These are phyloP conservation scores for Rhodotorula sp. DNA, from an alignment of 1,284 basidiomycete genomes.

Conservation along the genomic window DNA sequence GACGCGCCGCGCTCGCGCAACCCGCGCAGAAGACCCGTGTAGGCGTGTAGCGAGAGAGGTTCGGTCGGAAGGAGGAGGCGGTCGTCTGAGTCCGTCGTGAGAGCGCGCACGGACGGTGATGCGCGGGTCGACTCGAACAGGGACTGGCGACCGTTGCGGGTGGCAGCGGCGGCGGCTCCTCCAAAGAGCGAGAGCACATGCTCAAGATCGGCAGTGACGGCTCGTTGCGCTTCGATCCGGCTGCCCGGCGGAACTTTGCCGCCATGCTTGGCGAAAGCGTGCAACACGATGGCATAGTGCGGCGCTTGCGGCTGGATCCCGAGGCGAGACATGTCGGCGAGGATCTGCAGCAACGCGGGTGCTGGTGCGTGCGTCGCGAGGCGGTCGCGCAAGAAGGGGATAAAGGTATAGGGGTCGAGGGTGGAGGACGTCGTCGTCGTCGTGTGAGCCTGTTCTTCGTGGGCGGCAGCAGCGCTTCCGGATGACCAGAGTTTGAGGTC, in stretches of 20 bases:
- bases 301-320: constrained; percentile 3
- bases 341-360: not conserved
- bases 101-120: not conserved
- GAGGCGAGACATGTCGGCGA: constrained; percentile 5
- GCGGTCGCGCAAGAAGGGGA: constrained; percentile 11
- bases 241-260: not conserved
- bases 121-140: too few relatives aligned
- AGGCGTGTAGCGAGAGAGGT: not conserved
- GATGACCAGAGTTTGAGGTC: not conserved
- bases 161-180: not conserved
- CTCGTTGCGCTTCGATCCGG: not conserved
- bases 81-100: not conserved
- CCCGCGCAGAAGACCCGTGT: constrained; percentile 12
- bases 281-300: constrained; percentile 18
- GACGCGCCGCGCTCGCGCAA: constrained; percentile 5
- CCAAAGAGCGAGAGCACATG: constrained; percentile 5
- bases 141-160: not conserved
- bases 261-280: constrained; percentile 5
- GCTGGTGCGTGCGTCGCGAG: not conserved
- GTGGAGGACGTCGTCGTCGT: not conserved
- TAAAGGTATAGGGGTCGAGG: constrained; percentile 19
- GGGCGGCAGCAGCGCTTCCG: not conserved
- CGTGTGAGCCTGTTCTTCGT: not conserved
- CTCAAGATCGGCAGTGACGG: not conserved
- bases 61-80: not conserved